Conservation (phyloP, 495 filamentous ascomycete genomes). For the Paragyromitra xinjiangensis region DNA sequence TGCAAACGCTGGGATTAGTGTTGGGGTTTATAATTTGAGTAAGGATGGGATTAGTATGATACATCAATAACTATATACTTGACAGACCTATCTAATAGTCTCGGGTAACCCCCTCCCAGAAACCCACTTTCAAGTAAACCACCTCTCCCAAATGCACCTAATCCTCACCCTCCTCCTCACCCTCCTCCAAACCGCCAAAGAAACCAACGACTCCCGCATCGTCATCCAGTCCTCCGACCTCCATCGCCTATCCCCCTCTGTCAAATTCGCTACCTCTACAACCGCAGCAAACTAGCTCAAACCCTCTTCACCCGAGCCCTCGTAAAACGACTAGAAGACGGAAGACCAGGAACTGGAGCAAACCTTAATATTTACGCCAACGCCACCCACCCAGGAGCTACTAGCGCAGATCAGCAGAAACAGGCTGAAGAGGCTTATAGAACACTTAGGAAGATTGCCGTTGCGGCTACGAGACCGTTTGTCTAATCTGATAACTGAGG, state of each 20-base stretch:
- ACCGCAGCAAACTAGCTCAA: conserved; percentile 66
- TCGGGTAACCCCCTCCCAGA: conserved; percentile 35
- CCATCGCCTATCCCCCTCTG: conserved; percentile 62
- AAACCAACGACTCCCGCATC: conserved; percentile 60
- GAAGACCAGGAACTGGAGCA: conserved; percentile 58
- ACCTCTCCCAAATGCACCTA: conserved; percentile 60
- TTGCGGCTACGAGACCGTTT: conserved; percentile 60
- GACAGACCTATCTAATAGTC: background rate
- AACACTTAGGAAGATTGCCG: conserved; percentile 59
- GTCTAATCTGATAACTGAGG: conserved; percentile 64
- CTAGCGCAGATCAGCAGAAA: conserved; percentile 64
- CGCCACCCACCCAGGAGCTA: conserved; percentile 64
- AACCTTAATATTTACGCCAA: conserved; percentile 60
- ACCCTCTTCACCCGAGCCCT: conserved; percentile 63
- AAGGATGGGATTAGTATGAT: conserved; percentile 56
- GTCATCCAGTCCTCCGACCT: conserved; percentile 67
- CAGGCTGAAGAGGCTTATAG: conserved; percentile 67
- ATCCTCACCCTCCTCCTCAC: conserved; percentile 60
- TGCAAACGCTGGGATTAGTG: conserved; percentile 60
- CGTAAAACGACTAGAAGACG: conserved; percentile 55
- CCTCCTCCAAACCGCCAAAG: conserved; percentile 57
- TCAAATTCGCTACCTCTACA: conserved; percentile 66
- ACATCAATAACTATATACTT: background rate
- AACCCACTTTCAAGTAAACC: conserved; percentile 61
- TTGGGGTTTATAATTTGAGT: conserved; percentile 58